Conservation (phyloP, 129 eudicot genomes). For the Escallonia rubra region DNA sequence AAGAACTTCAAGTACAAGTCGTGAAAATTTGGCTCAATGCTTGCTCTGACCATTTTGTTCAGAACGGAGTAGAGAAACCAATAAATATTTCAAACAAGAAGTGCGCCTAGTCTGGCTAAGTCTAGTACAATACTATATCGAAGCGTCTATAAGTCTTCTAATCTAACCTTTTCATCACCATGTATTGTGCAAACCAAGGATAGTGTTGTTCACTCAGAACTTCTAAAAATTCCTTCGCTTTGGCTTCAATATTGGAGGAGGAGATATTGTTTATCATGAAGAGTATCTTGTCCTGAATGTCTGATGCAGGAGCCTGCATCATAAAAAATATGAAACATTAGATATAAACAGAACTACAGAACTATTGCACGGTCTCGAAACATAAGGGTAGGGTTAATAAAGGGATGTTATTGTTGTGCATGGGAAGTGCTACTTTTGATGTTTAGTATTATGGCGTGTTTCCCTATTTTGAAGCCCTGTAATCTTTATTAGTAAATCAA, state of each 20-base stretch:
- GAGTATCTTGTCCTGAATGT: slow-evolving; percentile 87
- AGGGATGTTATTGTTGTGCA: too few species aligned
- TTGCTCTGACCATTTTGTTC: slow-evolving; percentile 57
- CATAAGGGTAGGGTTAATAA: too few species aligned
- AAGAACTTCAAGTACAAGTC: slow-evolving; percentile 89
- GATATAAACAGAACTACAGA: too few species aligned
- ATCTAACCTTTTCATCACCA: slow-evolving; percentile 93
- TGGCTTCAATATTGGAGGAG: slow-evolving; percentile 65
- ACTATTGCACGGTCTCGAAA: not conserved
- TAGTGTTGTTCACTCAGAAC: slow-evolving; percentile 68
- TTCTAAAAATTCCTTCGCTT: slow-evolving; percentile 83
- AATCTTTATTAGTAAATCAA: too few species aligned
- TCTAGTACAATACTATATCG: too few species aligned
- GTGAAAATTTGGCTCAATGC: slow-evolving; percentile 92
- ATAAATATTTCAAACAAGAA: not conserved
- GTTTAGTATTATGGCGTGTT: too few species aligned
- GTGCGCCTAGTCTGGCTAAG: too few species aligned
- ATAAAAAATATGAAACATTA: too few species aligned
- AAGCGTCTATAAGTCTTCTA: not conserved
- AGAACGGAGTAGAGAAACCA: slow-evolving; percentile 5
- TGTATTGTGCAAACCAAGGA: slow-evolving; percentile 97
- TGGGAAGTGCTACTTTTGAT: too few species aligned
- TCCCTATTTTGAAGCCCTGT: too few species aligned
- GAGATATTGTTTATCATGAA: slow-evolving; percentile 80
- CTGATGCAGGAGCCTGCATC: slow-evolving; percentile 89